Percentiles rank a stretch among this genome's conserved stretches.
Conservation (phyloP, 192 early-diverging fungal species). For the Mortierella hygrophila region DNA sequence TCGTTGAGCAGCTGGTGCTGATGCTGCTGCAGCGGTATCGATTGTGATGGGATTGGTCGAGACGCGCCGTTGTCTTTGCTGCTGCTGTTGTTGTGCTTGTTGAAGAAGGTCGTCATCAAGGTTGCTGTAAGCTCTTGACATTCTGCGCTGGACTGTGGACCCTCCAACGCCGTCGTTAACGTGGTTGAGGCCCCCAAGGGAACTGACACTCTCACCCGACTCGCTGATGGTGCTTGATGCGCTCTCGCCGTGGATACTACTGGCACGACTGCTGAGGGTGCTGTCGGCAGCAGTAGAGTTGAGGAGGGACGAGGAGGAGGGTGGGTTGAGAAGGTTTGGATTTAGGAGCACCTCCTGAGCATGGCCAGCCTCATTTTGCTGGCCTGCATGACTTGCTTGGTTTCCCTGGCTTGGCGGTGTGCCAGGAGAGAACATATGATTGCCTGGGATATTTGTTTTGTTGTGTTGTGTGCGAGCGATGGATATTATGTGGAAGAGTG, state of each 20-base stretch:
- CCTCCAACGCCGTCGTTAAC: slow-evolving; percentile 48
- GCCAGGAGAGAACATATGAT: background rate
- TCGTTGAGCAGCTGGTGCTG: background rate
- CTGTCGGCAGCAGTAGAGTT: background rate
- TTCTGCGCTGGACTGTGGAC: slow-evolving; percentile 33
- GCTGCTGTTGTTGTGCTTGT: background rate
- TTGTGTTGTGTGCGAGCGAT: background rate
- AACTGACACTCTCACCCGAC: slow-evolving; percentile 33
- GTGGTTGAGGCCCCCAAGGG: slow-evolving; percentile 46
- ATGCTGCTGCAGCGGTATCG: background rate
- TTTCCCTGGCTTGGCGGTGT: background rate
- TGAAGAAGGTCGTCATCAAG: slow-evolving; percentile 5
- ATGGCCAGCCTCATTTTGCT: background rate
- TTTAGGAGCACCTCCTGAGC: background rate
- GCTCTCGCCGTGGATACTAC: slow-evolving; percentile 20
- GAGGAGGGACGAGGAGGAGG: background rate
- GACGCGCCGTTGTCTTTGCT: background rate
- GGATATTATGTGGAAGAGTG: background rate
- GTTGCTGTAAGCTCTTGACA: slow-evolving; percentile 32
- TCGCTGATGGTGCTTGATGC: slow-evolving; percentile 15
- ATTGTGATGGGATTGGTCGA: background rate
- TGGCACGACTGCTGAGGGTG: slow-evolving; percentile 21
- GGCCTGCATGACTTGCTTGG: background rate
- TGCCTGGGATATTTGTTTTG: background rate
- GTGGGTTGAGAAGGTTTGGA: background rate